Evolutionary conservation across 202 grass and related monocot genomes (phyloP), one percentile per base, ranked within the genome.

Genomic region (Saccharum hybrid): DNA sequence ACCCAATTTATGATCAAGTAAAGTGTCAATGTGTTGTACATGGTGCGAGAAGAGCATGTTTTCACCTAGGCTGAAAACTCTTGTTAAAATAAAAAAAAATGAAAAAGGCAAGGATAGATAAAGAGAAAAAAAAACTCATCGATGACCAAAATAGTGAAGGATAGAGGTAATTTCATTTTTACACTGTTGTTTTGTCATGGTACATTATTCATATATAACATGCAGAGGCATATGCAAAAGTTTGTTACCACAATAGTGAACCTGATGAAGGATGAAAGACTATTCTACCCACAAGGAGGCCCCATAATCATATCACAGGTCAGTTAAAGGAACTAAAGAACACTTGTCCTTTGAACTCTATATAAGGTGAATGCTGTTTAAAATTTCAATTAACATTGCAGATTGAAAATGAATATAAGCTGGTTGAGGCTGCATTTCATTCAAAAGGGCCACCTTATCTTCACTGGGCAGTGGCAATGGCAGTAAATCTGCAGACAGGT

Each of bases 371-470:
- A 23, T 26, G 60, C 11, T 72, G 45, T 65, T 40, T 31, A 85
- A 65, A 1, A 26, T 18, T 74, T 16, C 28, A 66, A 57, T 42
- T 22, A 72, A 42, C 34, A 1, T 92, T 66, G 61, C 78, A 98
- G 95, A 93, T 95, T 79, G 96, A 98, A 71, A 98, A 98, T 39
- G 96, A 98, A 79, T 95, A 98, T 81, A 71, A 90, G 43, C 93
- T 85, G 64, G 75, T 95, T 56, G 96, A 95, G 67, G 36, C 61
- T 61, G 96, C 91, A 81, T 98, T 93, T 81, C 81, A 82, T 70
- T 68, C 87, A 74, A 75, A 78, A 64, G 96, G 92, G 37, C 75
- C 79, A 16, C 63, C 26, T 19, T 98, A 95, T 74, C 83, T 95
- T 37, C 59, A 34, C 1, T 95, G 91, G 96, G 96, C 87, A 13